Evolutionary conservation across 2,329 filamentous ascomycete genomes (phyloP), one percentile per base, ranked within the genome.

Genomic region (Xylariaceae sp.): DNA sequence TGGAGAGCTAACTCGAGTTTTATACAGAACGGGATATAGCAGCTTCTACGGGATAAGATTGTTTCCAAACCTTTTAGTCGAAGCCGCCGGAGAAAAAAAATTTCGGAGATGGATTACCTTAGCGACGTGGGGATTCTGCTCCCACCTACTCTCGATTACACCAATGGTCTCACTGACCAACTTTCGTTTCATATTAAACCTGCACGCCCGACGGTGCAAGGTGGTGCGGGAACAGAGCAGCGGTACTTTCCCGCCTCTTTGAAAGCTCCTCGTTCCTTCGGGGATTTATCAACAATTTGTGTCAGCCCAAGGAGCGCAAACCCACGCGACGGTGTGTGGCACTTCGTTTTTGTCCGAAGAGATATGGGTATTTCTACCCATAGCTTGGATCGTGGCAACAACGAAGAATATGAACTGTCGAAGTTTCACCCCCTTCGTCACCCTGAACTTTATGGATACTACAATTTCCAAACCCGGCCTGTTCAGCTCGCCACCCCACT

Each of bases 361-460:
- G 4, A 6, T 23, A 41, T 24, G 3, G 7, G 26, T 13, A 10
- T 13, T 41, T 13, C 13, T 7, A 7, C 10, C 13, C 18, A 29
- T 18, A n/a, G 42, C 1, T 30, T 54, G 1, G 32, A 43, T 3
- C 42, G 50, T 4, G 6, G 1, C 0, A 21, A 51, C 1, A 58
- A 59, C 15, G 40, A 49, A 4, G n/a, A 45, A 0, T 64, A 43
- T 33, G 63, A 65, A n/a, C 53, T 52, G 4, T 42, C 54, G 2
- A 65, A 65, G 52, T 61, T 53, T 36, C 63, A 63, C 11, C 52
- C 59, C 3, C 46, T 67, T 0, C 37, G 50, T 1, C 60, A 64
- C 32, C 59, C 64, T 0, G 15, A 23, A 3, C 41, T 37, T 5
- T 3, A 45, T 2, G 20, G 10, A 1, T 47, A 49, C n/a, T 51